These are phyloP conservation scores for Penicillium pulvis DNA, from an alignment of 495 filamentous ascomycete species.

Conservation along the genomic window DNA sequence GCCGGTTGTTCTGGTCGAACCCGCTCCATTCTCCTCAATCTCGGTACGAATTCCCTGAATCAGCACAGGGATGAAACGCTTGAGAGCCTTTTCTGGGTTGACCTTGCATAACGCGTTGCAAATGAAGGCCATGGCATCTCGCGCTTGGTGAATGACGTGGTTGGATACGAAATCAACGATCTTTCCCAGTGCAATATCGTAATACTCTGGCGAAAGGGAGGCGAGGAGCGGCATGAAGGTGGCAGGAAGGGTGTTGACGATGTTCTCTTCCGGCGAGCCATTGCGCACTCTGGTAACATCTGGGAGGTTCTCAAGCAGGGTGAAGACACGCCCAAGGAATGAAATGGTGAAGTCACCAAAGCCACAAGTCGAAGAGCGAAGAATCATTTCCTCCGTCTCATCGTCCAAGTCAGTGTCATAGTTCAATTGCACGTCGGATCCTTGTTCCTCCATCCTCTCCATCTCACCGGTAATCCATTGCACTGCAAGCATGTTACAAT, in stretches of 20 bases:
- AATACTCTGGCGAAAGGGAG: conserved; percentile 89
- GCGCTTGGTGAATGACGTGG: conserved; percentile 95
- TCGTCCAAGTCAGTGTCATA: conserved; percentile 82
- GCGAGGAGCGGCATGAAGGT: conserved; percentile 90
- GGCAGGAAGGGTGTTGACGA: conserved; percentile 93
- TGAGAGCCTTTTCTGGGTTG: conserved; percentile 88
- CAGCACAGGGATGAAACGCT: conserved; percentile 84
- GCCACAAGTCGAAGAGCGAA: conserved; percentile 93
- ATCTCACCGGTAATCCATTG: conserved; percentile 94
- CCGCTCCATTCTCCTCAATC: conserved; percentile 96
- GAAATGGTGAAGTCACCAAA: conserved; percentile 90
- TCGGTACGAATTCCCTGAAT: conserved; percentile 91
- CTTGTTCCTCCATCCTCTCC: conserved; percentile 87
- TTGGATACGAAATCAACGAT: conserved; percentile 89
- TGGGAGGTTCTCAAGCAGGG: conserved; percentile 90
- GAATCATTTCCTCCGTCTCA: conserved; percentile 82
- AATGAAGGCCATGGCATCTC: conserved; percentile 98
- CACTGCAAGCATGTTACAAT: conserved; percentile 76
- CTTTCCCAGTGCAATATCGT: conserved; percentile 88
- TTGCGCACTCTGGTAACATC: conserved; percentile 84
- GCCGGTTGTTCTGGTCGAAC: conserved; percentile 89
- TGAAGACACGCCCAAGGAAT: conserved; percentile 92
- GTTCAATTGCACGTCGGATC: conserved; percentile 78
- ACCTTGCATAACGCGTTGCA: conserved; percentile 95
- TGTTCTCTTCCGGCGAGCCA: conserved; percentile 92